Evolutionary conservation across 2,329 filamentous ascomycete genomes (phyloP).

Genomic region (Aspergillus pseudoterreus): DNA sequence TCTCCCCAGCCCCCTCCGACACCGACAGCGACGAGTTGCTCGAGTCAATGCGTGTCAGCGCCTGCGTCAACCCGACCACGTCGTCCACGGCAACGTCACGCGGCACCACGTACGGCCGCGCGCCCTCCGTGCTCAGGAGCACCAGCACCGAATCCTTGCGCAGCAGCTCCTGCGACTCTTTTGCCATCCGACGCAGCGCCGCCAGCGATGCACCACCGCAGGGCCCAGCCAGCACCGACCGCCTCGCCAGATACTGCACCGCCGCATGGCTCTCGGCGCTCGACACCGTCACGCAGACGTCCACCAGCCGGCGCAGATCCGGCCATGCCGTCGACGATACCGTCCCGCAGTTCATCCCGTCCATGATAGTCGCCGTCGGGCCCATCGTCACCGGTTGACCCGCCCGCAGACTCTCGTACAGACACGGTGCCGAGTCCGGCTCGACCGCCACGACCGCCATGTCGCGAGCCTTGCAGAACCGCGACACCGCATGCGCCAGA

Average conservation of each 20-base stretch:
- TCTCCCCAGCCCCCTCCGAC: constrained; percentile 45
- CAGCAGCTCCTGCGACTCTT: constrained; percentile 32
- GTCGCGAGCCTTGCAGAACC: constrained; percentile 56
- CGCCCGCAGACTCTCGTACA: constrained; percentile 46
- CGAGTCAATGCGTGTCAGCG: constrained; percentile 49
- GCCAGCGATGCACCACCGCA: constrained; percentile 58
- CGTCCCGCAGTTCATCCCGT: constrained; percentile 69
- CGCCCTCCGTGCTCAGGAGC: constrained; percentile 64
- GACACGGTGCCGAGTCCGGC: constrained; percentile 59
- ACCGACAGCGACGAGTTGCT: constrained; percentile 45
- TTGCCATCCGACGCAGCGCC: constrained; percentile 51
- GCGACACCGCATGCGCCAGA: constrained; percentile 65
- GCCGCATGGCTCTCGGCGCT: constrained; percentile 62
- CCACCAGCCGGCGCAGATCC: constrained; percentile 54
- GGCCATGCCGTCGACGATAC: constrained; percentile 65
- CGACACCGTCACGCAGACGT: constrained; percentile 58
- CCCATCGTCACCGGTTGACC: constrained; percentile 49
- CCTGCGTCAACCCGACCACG: constrained; percentile 42
- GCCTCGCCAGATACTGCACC: constrained; percentile 49
- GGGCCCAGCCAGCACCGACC: constrained; percentile 54
- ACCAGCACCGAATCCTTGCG: constrained; percentile 56
- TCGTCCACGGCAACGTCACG: constrained; percentile 41
- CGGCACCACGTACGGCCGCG: constrained; percentile 51
- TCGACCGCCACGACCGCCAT: constrained; percentile 62
- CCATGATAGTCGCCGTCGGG: constrained; percentile 67